Evolutionary conservation across 345 rosid species (phyloP), one percentile per base, ranked within the genome.

Genomic region (Streptanthus diversifolius): DNA sequence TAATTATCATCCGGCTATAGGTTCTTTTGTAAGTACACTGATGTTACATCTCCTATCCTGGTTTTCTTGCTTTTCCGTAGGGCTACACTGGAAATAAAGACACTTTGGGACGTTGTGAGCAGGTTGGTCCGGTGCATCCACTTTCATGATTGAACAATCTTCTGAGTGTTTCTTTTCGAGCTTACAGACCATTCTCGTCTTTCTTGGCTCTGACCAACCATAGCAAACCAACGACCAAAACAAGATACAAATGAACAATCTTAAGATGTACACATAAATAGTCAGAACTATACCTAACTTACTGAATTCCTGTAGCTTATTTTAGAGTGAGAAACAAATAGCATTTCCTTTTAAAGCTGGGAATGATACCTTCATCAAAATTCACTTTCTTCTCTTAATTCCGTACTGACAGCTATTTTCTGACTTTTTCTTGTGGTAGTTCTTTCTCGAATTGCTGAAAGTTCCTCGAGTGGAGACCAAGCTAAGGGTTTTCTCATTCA

Each of bases 391-490:
- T 58, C 35, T 66, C 22, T 66, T 3, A 1, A 4, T 8, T 56
- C 14, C 19, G n/a, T 39, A 49, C 72, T 77, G 49, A 69, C 75
- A 48, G 68, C 40, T 55, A 54, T 40, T 44, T 63, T 55, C 30
- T 63, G 52, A 52, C 8, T 72, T 52, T 72, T 81, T 21, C 60
- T 72, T 62, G 65, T 80, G 74, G 45, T 81, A 90, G 97, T 88
- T 84, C 78, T 90, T 90, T 86, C 54, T 88, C 49, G 92, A 90
- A 79, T 63, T 88, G 82, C 85, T 88, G 83, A 88, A 90, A 80
- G 92, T 84, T 73, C 97, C 92, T 47, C 86, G 97, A 37, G 86
- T 85, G 10, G 92, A 90, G 82, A 84, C 88, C 52, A 90, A 90
- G 85, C 80, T 90, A 60, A 84, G 95, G 73, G 95, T 90, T 70